Base-by-base conservation (phyloP, 768 basidiomycete species). In the Boletus insuetus region DNA sequence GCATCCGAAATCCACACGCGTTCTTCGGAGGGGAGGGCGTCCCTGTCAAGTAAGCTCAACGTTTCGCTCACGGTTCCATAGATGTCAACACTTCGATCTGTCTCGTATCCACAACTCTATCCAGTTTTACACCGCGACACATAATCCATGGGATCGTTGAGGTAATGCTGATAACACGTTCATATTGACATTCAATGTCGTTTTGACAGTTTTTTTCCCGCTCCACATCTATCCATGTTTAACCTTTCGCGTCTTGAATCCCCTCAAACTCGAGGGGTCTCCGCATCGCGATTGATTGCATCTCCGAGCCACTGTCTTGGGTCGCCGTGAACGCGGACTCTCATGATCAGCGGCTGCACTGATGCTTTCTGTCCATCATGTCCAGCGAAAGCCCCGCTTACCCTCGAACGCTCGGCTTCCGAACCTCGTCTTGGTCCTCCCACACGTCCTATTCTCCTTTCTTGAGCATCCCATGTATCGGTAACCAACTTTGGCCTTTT, bases 161-260 rank as follows among this genome's bases (percentile, higher is more conserved):
- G 54, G 61, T 50, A 66, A 66, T 52, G 10, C 42, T 42, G 49
- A 41, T 31, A 54, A 50, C 61, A 54, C 40, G 29, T 39, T 58
- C 46, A 31, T 46, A 31, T 41, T 60, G 35, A 49, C 44, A 14
- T 51, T 34, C 31, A 32, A 54, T 55, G 41, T 49, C 38, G 26
- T 38, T 49, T 46, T 55, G 46, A 58, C 53, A 47, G 26, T 24
- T 39, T n/a, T 54, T 48, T 54, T 67, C 55, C 54, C 50, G 54
- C 53, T 54, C 56, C 50, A 58, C 19, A 39, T n/a, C 41, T 46
- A 56, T 49, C 53, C 53, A 41, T 37, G 54, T 22, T 37, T 37
- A 31, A 32, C 20, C 40, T 34, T 55, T 58, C 50, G 42, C 44
- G 14, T 48, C 38, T 49, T 35, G 29, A 24, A 22, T 14, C 7